phyloP scores from a whole-genome alignment of 2,329 filamentous ascomycete species.

The Cladosporium phlei region DNA sequence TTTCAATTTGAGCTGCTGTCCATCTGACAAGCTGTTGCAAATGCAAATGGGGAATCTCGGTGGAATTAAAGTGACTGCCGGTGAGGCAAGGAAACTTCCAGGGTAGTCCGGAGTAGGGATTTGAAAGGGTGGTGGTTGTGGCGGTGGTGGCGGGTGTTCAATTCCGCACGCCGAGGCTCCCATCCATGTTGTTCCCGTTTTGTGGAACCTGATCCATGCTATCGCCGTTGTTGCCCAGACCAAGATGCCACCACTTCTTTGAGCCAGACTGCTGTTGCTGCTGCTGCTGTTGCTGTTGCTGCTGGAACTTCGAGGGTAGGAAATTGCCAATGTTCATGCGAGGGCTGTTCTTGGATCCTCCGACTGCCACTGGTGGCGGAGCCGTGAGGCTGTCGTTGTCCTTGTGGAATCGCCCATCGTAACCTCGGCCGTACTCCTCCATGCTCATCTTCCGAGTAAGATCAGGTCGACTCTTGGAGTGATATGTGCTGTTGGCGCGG shows the following conservation, averaged over 20 bases:
- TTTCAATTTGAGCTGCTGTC: no score
- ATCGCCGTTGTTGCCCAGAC: neutral
- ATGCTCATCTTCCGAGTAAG: constrained; percentile 11
- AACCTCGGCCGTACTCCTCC: constrained; percentile 5
- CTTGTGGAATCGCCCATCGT: constrained; percentile 6
- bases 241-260: constrained; percentile 12
- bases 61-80: neutral
- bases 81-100: neutral
- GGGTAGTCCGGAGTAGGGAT: neutral
- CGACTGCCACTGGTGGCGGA: neutral
- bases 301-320: constrained; percentile 1
- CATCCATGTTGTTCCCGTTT: neutral
- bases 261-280: neutral
- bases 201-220: constrained; percentile 1
- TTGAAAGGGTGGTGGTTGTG: neutral
- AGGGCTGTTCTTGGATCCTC: constrained; percentile 3
- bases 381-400: neutral
- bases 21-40: no score
- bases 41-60: constrained; percentile 1
- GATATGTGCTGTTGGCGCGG: constrained; percentile 9
- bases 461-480: neutral
- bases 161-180: constrained; percentile 3
- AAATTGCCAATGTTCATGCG: constrained; percentile 6
- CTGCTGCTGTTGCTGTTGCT: neutral
- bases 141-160: neutral